These are phyloP conservation scores for Auxenochlorella pyrenoidosa DNA, from an alignment of 139 green algal genomes.

Conservation along the genomic window DNA sequence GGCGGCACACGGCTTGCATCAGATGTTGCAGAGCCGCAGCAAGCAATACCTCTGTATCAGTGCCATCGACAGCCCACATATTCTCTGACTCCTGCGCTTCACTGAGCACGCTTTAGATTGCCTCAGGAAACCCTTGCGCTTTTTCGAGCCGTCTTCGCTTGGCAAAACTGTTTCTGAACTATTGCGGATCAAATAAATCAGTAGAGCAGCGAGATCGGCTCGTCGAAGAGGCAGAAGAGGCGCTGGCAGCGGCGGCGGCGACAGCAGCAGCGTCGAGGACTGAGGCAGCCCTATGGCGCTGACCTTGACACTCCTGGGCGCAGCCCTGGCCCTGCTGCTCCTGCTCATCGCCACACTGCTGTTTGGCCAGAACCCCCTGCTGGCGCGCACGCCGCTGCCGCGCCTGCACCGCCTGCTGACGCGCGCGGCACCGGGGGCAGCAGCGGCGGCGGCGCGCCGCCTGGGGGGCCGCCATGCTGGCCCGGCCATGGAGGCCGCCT, in stretches of 20 bases:
- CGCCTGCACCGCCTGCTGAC: constrained; percentile 44
- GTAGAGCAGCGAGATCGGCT: neutral
- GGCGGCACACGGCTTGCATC: too few relatives aligned
- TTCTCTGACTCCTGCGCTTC: too few relatives aligned
- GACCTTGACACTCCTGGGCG: neutral
- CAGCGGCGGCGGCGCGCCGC: neutral
- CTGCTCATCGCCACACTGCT: constrained; percentile 42
- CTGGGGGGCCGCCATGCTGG: neutral
- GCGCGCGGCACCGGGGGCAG: neutral
- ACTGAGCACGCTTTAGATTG: neutral
- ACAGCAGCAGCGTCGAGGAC: neutral
- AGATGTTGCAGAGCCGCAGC: too few relatives aligned
- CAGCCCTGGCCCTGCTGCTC: neutral
- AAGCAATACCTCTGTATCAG: too few relatives aligned
- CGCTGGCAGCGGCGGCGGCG: neutral
- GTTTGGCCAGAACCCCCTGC: constrained; percentile 43
- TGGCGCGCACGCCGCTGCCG: constrained; percentile 41
- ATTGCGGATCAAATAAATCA: neutral
- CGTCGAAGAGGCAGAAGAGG: neutral
- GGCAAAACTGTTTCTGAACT: too few relatives aligned
- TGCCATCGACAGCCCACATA: too few relatives aligned
- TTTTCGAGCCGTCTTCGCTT: too few relatives aligned
- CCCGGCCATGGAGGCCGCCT: neutral
- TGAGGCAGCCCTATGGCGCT: neutral
- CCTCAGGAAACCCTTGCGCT: neutral